Base-by-base conservation (phyloP, 2,329 filamentous ascomycete species). In the Byssochlamys sp. region DNA sequence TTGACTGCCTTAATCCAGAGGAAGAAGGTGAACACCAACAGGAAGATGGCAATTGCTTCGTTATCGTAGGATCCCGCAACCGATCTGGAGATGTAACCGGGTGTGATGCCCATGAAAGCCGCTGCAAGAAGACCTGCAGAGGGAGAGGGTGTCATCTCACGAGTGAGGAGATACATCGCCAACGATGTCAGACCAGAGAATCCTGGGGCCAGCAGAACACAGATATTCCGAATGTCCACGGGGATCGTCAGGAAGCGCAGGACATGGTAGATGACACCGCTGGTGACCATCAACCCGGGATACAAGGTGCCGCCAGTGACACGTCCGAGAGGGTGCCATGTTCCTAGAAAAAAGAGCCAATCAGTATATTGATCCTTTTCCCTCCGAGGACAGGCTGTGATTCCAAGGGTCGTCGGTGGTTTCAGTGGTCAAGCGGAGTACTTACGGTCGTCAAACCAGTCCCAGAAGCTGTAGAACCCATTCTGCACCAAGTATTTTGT, bases 1-100 rank as follows among this genome's bases (percentile, higher is more conserved):
- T 99, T 99, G 65, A 99, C 82, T 24, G 94, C 90, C 82, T 97
- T 97, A 78, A 99, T 96, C 94, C 94, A 99, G 55, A 99, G 84
- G 77, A 86, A 99, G 77, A 99, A 99, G 72, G 94, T 99, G 75
- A 96, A 96, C 63, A 99, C 94, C 31, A 99, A 84, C 66, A 99
- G 81, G 81, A 99, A 99, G 73, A 99, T 99, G 69, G 94, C 91
- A 78, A 99, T 99, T 65, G 94, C 94, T 79, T 99, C 94, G 79
- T 99, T 97, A 76, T 99, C 94, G 78, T 99, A 99, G 75, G 91
- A 96, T 71, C 94, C 94, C 61, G 94, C 94, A 61, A 99, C 94
- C 57, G 92, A 97, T 75, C 94, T 85, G 64, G 92, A 97, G 73
- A 99, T 99, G 75, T 99, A 99, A 63, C 94, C 94, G 24, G 94